phyloP scores from a whole-genome alignment of 2,329 filamentous ascomycete species.

The Hypoxylon sp. region DNA sequence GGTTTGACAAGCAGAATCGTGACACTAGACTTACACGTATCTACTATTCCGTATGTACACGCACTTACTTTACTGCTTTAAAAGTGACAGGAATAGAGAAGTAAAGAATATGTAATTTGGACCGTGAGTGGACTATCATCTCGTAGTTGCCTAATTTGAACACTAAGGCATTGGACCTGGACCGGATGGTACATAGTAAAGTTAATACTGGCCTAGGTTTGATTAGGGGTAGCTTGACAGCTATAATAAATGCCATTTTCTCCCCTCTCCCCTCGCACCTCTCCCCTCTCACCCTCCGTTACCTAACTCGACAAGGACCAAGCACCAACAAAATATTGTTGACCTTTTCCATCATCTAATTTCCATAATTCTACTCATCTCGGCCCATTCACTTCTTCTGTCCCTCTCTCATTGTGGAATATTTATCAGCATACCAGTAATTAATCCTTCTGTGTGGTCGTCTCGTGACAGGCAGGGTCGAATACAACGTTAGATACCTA shows the following conservation, averaged over 20 bases:
- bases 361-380: slow-evolving; percentile 17
- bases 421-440: neutral
- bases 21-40: neutral
- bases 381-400: slow-evolving; percentile 2
- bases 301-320: neutral
- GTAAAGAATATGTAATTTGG: neutral
- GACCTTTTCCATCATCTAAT: slow-evolving; percentile 24
- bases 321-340: slow-evolving; percentile 36
- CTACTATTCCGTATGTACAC: neutral
- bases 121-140: neutral
- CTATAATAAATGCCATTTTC: neutral
- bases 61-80: too few relatives aligned
- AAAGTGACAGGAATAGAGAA: too few relatives aligned
- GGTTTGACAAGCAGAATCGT: neutral
- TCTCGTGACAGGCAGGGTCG: slow-evolving; percentile 28
- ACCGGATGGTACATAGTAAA: neutral
- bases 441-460: neutral
- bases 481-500: slow-evolving; percentile 30
- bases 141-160: neutral
- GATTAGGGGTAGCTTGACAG: neutral
- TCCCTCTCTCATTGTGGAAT: slow-evolving; percentile 6
- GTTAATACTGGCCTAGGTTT: neutral
- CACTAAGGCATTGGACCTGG: neutral
- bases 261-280: neutral
- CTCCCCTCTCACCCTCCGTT: slow-evolving; percentile 5